Conservation (phyloP, 2,329 filamentous ascomycete genomes). For the Thelonectria rubi region DNA sequence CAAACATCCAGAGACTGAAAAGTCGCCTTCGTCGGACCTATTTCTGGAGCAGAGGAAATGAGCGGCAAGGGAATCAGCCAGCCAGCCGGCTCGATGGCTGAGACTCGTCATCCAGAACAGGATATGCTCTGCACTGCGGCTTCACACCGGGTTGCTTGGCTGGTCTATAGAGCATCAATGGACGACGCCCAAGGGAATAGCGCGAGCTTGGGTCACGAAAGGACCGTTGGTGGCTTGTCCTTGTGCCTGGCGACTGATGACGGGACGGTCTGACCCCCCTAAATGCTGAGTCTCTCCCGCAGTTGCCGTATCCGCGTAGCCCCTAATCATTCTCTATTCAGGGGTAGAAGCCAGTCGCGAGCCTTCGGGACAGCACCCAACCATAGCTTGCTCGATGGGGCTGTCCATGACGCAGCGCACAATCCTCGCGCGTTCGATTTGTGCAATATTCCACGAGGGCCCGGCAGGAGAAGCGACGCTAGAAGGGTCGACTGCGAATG, state of each 20-base stretch:
- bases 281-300: not conserved
- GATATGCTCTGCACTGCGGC: not conserved
- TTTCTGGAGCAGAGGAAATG: conserved; percentile 1
- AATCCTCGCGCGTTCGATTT: not conserved
- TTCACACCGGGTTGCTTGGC: not conserved
- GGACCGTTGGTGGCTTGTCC: conserved; percentile 7
- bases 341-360: conserved; percentile 27
- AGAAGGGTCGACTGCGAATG: not conserved
- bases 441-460: not conserved
- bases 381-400: not conserved
- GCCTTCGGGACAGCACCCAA: conserved; percentile 4
- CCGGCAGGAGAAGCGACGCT: not conserved
- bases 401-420: not conserved
- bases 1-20: not conserved
- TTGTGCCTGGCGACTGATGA: conserved; percentile 7
- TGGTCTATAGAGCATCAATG: not conserved
- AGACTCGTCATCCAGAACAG: not conserved
- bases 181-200: conserved; percentile 10
- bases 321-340: conserved; percentile 33
- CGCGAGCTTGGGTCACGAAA: not conserved
- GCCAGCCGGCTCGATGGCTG: not conserved
- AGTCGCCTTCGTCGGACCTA: not conserved
- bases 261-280: not conserved
- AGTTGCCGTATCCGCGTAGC: conserved; percentile 28
- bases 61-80: not conserved